A percentile compares a stretch with the other conserved stretches of the same genome.
phyloP scores from a whole-genome alignment of 2,329 filamentous ascomycete genomes.

The Fonsecaea nubica region DNA sequence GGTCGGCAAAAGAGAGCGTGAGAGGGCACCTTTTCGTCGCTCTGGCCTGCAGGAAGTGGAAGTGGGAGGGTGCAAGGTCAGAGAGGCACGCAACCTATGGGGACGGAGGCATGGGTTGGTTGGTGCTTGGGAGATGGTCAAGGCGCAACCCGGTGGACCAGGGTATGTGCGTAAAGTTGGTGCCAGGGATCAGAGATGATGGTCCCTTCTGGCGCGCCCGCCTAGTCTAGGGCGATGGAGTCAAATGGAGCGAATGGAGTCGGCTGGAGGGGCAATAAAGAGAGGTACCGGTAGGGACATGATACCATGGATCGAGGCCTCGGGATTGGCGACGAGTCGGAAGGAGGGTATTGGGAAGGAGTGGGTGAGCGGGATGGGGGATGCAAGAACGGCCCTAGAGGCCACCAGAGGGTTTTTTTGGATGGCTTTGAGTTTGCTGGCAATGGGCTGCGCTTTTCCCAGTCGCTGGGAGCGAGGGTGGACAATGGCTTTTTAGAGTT shows the following conservation, averaged over 20 bases:
- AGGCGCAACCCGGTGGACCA: constrained; percentile 29
- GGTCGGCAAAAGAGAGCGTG: constrained; percentile 27
- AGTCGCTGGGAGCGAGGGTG: constrained; percentile 8
- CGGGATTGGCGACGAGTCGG: constrained; percentile 23
- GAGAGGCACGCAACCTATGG: constrained; percentile 35
- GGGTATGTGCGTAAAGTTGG: constrained; percentile 31
- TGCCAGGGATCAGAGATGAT: constrained; percentile 28
- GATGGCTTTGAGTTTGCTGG: constrained; percentile 4
- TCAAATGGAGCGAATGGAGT: constrained; percentile 17
- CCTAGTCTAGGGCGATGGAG: constrained; percentile 26
- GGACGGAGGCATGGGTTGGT: constrained; percentile 20
- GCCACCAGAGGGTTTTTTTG: background rate
- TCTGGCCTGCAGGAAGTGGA: constrained; percentile 19
- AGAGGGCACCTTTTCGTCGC: constrained; percentile 20
- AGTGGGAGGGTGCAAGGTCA: constrained; percentile 32
- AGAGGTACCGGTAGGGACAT: constrained; percentile 11
- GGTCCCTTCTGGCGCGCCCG: constrained; percentile 24
- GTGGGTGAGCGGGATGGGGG: constrained; percentile 16
- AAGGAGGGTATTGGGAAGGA: constrained; percentile 5
- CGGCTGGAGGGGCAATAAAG: constrained; percentile 27
- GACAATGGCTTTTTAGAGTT: constrained; percentile 17
- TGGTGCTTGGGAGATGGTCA: constrained; percentile 25
- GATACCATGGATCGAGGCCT: constrained; percentile 5
- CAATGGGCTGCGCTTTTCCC: background rate
- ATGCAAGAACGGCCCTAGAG: constrained; percentile 11